Conservation (phyloP, 2,329 filamentous ascomycete species). For the Samsoniella hepiali region DNA sequence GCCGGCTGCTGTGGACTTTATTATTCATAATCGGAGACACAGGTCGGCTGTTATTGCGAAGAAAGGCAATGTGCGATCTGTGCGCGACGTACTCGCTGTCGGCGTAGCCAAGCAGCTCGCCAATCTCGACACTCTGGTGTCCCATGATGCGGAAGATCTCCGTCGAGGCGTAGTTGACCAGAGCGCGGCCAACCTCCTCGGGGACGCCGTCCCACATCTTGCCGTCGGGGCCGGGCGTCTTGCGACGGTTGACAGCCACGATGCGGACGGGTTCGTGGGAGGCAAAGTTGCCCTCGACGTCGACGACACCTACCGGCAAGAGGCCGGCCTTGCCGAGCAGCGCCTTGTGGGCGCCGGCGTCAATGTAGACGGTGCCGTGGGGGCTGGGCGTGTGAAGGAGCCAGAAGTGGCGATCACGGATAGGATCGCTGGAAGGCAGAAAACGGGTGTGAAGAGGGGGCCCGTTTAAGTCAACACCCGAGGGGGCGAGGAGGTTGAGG, state of each 20-base stretch:
- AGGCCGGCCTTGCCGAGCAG: slow-evolving; percentile 81
- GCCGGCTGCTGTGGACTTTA: slow-evolving; percentile 48
- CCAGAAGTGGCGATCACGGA: slow-evolving; percentile 96
- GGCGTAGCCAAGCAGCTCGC: slow-evolving; percentile 77
- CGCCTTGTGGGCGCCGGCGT: slow-evolving; percentile 80
- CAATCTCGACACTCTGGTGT: slow-evolving; percentile 76
- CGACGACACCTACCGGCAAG: slow-evolving; percentile 84
- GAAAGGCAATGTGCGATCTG: slow-evolving; percentile 82
- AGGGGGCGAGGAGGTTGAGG: slow-evolving; percentile 32
- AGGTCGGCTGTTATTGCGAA: slow-evolving; percentile 52
- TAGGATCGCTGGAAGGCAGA: slow-evolving; percentile 76
- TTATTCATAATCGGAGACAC: slow-evolving; percentile 41
- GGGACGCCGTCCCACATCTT: slow-evolving; percentile 51
- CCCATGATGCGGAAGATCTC: slow-evolving; percentile 87
- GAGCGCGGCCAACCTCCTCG: slow-evolving; percentile 77
- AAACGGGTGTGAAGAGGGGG: slow-evolving; percentile 88
- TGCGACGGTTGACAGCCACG: slow-evolving; percentile 67
- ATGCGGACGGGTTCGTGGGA: slow-evolving; percentile 91
- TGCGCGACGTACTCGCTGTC: slow-evolving; percentile 93
- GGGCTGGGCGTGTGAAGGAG: slow-evolving; percentile 87
- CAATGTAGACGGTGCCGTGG: slow-evolving; percentile 89
- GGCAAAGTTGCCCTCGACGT: slow-evolving; percentile 82
- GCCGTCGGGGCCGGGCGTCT: slow-evolving; percentile 38
- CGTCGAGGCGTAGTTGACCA: slow-evolving; percentile 87
- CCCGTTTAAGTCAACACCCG: slow-evolving; percentile 31